Percentiles rank a stretch among this genome's conserved stretches.
Conservation (phyloP, 31 red algal genomes). For the Asparagopsis taxiformis region DNA sequence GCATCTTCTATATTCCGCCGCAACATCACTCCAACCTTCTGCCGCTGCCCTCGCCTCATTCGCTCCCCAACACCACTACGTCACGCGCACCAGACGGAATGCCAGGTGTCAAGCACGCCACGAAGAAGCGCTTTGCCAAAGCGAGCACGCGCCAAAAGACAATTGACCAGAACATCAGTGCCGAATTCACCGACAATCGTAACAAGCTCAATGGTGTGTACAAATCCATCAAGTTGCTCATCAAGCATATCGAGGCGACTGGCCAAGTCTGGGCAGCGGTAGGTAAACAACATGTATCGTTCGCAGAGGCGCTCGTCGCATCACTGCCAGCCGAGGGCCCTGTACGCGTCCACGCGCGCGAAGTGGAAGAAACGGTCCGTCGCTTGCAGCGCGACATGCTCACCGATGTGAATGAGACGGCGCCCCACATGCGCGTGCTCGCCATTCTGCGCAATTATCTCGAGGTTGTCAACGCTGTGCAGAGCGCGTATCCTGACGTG, state of each 20-base stretch:
- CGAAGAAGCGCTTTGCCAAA: conserved; percentile 31
- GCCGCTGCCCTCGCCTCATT: background rate
- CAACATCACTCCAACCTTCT: background rate
- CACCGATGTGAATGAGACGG: conserved; percentile 5
- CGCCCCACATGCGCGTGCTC: conserved; percentile 2
- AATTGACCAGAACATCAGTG: conserved; percentile 6
- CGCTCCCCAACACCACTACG: background rate
- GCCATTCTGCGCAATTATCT: conserved; percentile 9
- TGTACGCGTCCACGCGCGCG: conserved; percentile 12
- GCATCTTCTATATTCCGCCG: too few species aligned
- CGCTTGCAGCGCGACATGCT: conserved; percentile 19
- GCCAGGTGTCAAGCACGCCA: conserved; percentile 25
- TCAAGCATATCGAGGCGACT: conserved; percentile 1
- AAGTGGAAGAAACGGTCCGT: conserved; percentile 12
- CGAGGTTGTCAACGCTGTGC: background rate
- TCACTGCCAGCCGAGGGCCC: conserved; percentile 8
- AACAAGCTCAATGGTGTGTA: background rate
- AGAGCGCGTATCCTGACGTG: conserved; percentile 1
- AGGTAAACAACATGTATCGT: conserved; percentile 11
- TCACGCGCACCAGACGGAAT: background rate
- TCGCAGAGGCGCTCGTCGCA: conserved; percentile 13
- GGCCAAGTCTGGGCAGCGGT: conserved; percentile 5
- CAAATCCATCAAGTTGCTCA: conserved; percentile 27
- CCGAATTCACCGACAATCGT: conserved; percentile 17
- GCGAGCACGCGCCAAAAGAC: conserved; percentile 4